Evolutionary conservation across 768 basidiomycete genomes (phyloP).

Genomic region (Serendipita sp.): DNA sequence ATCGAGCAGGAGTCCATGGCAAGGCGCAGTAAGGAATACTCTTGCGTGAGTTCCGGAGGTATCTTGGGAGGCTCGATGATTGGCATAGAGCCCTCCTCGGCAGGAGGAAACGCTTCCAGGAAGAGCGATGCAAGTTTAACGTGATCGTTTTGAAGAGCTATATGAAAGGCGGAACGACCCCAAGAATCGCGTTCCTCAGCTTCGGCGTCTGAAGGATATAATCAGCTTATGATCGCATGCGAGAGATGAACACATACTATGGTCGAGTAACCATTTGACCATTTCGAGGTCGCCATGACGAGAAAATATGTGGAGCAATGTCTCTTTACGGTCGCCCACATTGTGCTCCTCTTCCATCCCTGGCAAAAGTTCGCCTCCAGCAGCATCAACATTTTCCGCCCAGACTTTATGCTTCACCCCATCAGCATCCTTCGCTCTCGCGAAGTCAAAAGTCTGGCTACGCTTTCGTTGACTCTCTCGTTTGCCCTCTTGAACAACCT

Average conservation of each 20-base stretch:
- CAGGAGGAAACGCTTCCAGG: slow-evolving; percentile 42
- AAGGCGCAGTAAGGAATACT: slow-evolving; percentile 17
- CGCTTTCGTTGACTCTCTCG: slow-evolving; percentile 42
- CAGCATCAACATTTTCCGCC: slow-evolving; percentile 54
- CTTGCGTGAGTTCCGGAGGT: slow-evolving; percentile 21
- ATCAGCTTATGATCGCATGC: slow-evolving; percentile 7
- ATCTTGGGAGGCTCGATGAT: slow-evolving; percentile 35
- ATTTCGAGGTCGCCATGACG: slow-evolving; percentile 38
- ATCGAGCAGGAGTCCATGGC: slow-evolving; percentile 47
- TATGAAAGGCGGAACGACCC: slow-evolving; percentile 49
- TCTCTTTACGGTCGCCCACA: slow-evolving; percentile 30
- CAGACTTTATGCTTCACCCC: slow-evolving; percentile 49
- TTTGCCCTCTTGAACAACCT: slow-evolving; percentile 25
- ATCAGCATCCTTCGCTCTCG: slow-evolving; percentile 35
- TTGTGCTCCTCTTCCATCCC: slow-evolving; percentile 28
- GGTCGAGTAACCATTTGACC: slow-evolving; percentile 53
- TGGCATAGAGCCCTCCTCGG: slow-evolving; percentile 30
- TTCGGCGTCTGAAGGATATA: slow-evolving; percentile 39
- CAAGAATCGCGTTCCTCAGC: slow-evolving; percentile 48
- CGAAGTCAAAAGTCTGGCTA: slow-evolving; percentile 49
- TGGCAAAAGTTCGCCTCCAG: slow-evolving; percentile 49
- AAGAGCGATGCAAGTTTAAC: slow-evolving; percentile 40
- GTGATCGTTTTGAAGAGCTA: slow-evolving; percentile 40
- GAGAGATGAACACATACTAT: slow-evolving; percentile 33
- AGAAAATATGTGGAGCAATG: slow-evolving; percentile 53